Conservation (phyloP, 352 stramenopile genomes). For the Globisporangium rhizosaccharum region DNA sequence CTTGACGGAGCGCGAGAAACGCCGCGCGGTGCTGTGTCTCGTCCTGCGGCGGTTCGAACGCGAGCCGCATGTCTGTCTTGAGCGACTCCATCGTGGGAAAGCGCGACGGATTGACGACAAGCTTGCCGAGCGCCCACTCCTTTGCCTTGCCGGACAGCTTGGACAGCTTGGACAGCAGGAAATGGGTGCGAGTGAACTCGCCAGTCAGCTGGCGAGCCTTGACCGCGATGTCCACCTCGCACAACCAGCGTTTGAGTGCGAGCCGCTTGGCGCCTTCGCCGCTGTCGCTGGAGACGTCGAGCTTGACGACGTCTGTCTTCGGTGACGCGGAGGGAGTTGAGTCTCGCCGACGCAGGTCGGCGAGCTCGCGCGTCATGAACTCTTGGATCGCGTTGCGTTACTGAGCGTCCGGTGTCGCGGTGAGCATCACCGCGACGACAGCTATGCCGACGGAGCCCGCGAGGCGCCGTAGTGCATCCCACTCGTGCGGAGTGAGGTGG, state of each 20-base stretch:
- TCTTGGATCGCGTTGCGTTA: not conserved
- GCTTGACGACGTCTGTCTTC: slow-evolving; percentile 16
- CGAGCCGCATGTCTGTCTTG: too few species aligned
- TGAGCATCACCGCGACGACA: not conserved
- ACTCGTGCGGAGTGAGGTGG: not conserved
- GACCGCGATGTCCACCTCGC: slow-evolving; percentile 17
- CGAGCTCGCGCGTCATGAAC: slow-evolving; percentile 1
- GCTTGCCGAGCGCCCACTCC: too few species aligned
- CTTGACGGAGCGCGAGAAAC: too few species aligned
- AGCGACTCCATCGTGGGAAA: not conserved
- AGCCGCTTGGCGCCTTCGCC: slow-evolving; percentile 3
- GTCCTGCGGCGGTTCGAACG: too few species aligned
- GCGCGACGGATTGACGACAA: slow-evolving; percentile 1
- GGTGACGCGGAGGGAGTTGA: not conserved
- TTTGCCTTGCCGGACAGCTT: too few species aligned
- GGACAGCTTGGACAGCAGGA: too few species aligned
- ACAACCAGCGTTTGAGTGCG: slow-evolving; percentile 17
- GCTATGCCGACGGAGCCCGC: not conserved
- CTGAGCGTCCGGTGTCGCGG: not conserved
- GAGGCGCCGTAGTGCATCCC: not conserved
- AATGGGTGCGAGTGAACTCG: too few species aligned
- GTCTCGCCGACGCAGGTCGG: too few species aligned
- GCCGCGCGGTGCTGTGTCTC: too few species aligned
- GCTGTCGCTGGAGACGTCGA: slow-evolving; percentile 26
- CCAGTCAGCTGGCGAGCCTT: slow-evolving; percentile 2